A percentile compares a stretch with the other conserved stretches of the same genome.
Conservation (phyloP, 2,329 filamentous ascomycete genomes). For the Gyromitra esculenta region DNA sequence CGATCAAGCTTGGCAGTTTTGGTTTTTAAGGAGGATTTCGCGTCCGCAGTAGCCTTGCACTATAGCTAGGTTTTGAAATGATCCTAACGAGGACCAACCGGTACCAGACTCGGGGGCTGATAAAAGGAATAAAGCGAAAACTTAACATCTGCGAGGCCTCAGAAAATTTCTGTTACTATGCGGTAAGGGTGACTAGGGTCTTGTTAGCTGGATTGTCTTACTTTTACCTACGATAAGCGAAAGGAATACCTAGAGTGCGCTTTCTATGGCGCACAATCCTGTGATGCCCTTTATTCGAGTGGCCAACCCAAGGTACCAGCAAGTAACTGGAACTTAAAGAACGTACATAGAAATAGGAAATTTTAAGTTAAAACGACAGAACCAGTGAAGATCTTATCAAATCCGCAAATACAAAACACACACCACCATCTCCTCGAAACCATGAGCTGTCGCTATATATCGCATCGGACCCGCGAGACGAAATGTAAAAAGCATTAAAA, state of each 20-base stretch:
- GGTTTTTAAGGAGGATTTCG: too few relatives aligned
- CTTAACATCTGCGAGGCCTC: too few relatives aligned
- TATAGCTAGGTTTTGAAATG: too few relatives aligned
- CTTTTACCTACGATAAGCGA: not conserved
- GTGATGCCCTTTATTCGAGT: not conserved
- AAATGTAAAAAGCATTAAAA: not conserved
- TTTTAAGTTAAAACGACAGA: not conserved
- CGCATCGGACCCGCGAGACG: not conserved
- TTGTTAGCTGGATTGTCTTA: not conserved
- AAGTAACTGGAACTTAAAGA: not conserved
- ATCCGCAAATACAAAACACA: too few relatives aligned
- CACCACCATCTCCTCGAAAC: not conserved
- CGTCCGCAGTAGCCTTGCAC: too few relatives aligned
- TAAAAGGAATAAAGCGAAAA: too few relatives aligned
- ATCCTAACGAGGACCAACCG: too few relatives aligned
- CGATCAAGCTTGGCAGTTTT: too few relatives aligned
- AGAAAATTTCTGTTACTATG: not conserved
- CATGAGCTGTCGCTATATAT: not conserved
- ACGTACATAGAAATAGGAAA: not conserved
- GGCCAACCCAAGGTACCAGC: not conserved
- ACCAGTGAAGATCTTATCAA: not conserved
- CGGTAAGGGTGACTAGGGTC: not conserved
- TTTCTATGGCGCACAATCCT: not conserved
- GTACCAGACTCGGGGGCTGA: too few relatives aligned
- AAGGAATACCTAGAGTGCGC: not conserved